Evolutionary conservation across 306 rosid genomes (phyloP).

Genomic region (Pterocarpus macrocarpus): DNA sequence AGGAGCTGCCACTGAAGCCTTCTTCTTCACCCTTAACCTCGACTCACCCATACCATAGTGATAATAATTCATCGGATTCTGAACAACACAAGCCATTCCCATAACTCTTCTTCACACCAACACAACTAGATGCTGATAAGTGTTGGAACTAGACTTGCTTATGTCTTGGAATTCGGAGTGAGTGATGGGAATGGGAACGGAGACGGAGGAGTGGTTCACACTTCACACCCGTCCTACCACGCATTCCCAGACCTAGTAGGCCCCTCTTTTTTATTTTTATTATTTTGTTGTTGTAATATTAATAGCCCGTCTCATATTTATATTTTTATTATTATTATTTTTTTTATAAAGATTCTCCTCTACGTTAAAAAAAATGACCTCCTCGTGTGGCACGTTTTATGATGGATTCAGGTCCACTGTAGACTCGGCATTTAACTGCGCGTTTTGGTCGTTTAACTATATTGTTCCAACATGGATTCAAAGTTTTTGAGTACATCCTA

Average conservation of each 20-base stretch:
- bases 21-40: background rate
- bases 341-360: no score
- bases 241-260: background rate
- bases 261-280: background rate
- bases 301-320: no score
- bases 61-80: constrained; percentile 24
- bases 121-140: background rate
- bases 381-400: no score
- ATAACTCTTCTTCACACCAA: constrained; percentile 29
- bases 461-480: no score
- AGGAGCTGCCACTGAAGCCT: constrained; percentile 42
- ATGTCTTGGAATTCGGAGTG: background rate
- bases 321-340: no score
- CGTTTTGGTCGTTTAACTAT: no score
- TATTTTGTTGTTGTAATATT: no score
- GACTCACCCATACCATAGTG: background rate
- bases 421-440: no score
- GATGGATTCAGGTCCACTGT: no score
- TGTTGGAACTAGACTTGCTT: no score
- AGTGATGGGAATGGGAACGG: background rate
- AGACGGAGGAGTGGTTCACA: background rate
- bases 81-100: constrained; percentile 75
- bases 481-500: no score
- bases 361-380: no score
- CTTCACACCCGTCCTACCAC: background rate